Evolutionary conservation across 768 basidiomycete genomes (phyloP).

Genomic region (Mycena crocata): DNA sequence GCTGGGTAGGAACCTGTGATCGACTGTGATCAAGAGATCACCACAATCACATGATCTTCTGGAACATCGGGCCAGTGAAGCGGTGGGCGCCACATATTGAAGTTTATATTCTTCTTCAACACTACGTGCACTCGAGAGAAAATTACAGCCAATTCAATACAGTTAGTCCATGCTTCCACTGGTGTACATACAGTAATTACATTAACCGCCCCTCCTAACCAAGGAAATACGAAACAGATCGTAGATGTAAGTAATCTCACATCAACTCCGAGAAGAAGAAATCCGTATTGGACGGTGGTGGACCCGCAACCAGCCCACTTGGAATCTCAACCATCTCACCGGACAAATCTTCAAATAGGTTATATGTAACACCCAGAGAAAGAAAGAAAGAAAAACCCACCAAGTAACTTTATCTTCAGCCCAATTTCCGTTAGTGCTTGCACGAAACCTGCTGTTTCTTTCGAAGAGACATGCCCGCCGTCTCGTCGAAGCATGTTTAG

Average conservation of each 20-base stretch:
- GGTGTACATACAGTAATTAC: conserved; percentile 24
- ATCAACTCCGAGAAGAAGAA: conserved; percentile 86
- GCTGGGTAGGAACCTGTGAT: no score
- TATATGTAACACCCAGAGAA: not conserved
- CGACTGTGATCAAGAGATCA: no score
- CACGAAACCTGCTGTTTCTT: conserved; percentile 89
- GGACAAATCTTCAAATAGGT: conserved; percentile 70
- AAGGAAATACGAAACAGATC: not conserved
- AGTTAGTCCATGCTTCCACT: conserved; percentile 15
- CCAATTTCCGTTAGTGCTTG: conserved; percentile 92
- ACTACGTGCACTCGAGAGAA: no score
- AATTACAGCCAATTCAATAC: conserved; percentile 28
- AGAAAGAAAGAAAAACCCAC: conserved; percentile 52
- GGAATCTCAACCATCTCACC: conserved; percentile 94
- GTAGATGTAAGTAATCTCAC: conserved; percentile 33
- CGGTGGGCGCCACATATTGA: no score
- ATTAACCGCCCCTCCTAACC: conserved; percentile 10
- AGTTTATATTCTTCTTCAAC: no score
- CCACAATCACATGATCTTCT: no score
- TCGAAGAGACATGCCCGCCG: conserved; percentile 84
- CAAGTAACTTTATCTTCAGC: conserved; percentile 89
- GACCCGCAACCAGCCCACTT: conserved; percentile 78
- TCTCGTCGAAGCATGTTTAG: conserved; percentile 87
- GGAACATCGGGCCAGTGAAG: no score
- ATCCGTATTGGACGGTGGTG: conserved; percentile 82